A percentile compares a stretch with the other conserved stretches of the same genome.
These are phyloP conservation scores for Cladophialophora exuberans DNA, from an alignment of 2,329 filamentous ascomycete species.

Conservation along the genomic window DNA sequence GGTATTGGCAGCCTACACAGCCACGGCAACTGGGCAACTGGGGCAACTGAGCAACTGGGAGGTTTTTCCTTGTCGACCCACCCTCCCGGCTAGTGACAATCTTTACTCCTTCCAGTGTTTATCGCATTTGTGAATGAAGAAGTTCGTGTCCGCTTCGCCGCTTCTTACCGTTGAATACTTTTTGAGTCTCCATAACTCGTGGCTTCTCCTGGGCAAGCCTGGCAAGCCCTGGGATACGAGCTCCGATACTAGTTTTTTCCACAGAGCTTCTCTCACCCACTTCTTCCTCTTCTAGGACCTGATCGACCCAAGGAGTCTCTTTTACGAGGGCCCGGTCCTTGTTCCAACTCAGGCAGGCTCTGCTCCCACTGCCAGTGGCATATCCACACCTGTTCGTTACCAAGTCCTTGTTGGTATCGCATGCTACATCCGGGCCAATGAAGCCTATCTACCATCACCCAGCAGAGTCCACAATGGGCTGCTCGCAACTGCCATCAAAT, in stretches of 20 bases:
- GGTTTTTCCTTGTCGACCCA: not conserved
- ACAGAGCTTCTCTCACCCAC: no score
- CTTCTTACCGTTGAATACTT: not conserved
- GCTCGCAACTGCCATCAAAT: conserved; percentile 1
- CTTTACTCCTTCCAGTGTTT: not conserved
- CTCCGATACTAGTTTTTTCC: no score
- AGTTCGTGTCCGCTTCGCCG: no score
- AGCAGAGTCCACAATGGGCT: conserved; percentile 3
- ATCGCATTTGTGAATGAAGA: no score
- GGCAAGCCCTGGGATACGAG: no score
- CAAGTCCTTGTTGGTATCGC: conserved; percentile 17
- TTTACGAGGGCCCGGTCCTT: not conserved
- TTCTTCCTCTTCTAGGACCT: no score
- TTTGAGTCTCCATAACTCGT: not conserved
- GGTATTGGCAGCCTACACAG: no score
- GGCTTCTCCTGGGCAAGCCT: no score
- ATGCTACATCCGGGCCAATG: conserved; percentile 26
- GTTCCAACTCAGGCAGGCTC: no score
- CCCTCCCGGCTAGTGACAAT: not conserved
- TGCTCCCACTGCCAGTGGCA: conserved; percentile 2
- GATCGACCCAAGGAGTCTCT: not conserved
- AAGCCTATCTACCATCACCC: not conserved
- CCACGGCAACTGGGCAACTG: no score
- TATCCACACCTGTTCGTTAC: conserved; percentile 22
- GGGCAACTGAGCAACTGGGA: not conserved